A percentile compares a stretch with the other conserved stretches of the same genome.
These are phyloP conservation scores for Macroventuria anomochaeta DNA, from an alignment of 2,329 filamentous ascomycete genomes.

Conservation along the genomic window DNA sequence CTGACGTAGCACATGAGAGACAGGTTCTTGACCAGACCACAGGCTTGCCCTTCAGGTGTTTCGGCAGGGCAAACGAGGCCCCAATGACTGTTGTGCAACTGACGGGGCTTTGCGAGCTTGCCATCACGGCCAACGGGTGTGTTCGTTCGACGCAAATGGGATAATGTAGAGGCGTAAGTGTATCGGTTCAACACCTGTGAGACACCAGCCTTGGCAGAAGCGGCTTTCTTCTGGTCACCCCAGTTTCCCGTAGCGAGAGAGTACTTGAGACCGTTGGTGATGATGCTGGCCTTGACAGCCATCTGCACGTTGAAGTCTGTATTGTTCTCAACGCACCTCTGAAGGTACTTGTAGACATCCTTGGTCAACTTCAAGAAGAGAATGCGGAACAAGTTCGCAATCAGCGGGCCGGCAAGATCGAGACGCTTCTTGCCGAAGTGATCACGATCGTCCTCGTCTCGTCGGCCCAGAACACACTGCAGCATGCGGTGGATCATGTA, in stretches of 20 bases:
- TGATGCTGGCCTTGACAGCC: conserved; percentile 86
- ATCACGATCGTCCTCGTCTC: conserved; percentile 95
- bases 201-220: conserved; percentile 92
- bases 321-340: conserved; percentile 88
- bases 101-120: conserved; percentile 96
- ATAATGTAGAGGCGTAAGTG: conserved; percentile 94
- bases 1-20: conserved; percentile 98
- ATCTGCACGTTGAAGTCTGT: conserved; percentile 89
- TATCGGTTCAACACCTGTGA: conserved; percentile 98
- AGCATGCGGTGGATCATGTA: conserved; percentile 98
- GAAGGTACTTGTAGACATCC: conserved; percentile 89
- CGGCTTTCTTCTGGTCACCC: conserved; percentile 99
- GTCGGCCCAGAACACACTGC: conserved; percentile 89
- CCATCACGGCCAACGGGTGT: conserved; percentile 97
- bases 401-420: conserved; percentile 89
- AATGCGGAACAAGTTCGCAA: conserved; percentile 94
- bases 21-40: conserved; percentile 96
- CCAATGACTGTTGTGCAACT: conserved; percentile 99
- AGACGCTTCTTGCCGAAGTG: conserved; percentile 99
- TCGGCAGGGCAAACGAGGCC: conserved; percentile 96
- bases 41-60: conserved; percentile 97
- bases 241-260: conserved; percentile 97
- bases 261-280: conserved; percentile 95
- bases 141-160: conserved; percentile 95
- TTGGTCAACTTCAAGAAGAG: conserved; percentile 90